These are phyloP conservation scores for Vigna unguiculata DNA, from an alignment of 306 rosid genomes.

Conservation along the genomic window DNA sequence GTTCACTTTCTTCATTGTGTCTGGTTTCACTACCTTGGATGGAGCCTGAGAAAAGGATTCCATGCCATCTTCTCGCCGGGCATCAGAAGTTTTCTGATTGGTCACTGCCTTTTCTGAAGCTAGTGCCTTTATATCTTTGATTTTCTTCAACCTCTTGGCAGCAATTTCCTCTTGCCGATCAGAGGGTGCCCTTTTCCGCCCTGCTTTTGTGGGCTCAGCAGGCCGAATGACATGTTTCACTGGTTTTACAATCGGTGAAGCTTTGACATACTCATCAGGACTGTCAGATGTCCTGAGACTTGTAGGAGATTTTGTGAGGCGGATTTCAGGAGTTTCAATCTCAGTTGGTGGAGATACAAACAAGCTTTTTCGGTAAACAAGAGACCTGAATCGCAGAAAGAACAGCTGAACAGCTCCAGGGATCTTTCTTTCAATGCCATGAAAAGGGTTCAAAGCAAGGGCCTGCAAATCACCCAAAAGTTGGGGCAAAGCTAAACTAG, in stretches of 20 bases:
- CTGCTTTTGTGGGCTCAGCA: constrained; percentile 76
- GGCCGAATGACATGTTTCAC: constrained; percentile 71
- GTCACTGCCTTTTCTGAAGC: constrained; percentile 68
- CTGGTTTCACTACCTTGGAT: constrained; percentile 52
- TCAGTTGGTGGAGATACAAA: constrained; percentile 64
- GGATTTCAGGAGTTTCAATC: constrained; percentile 59
- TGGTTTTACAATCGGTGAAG: constrained; percentile 54
- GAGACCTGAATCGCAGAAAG: constrained; percentile 85
- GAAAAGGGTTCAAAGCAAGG: constrained; percentile 92
- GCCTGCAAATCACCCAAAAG: constrained; percentile 75
- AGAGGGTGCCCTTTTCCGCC: constrained; percentile 84
- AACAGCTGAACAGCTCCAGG: constrained; percentile 62
- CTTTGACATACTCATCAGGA: constrained; percentile 59
- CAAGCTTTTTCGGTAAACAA: constrained; percentile 85
- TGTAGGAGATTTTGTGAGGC: constrained; percentile 48
- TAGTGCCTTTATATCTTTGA: constrained; percentile 67
- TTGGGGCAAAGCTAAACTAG: constrained; percentile 61
- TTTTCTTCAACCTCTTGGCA: constrained; percentile 83
- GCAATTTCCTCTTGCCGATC: constrained; percentile 96
- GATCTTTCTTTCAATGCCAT: constrained; percentile 63
- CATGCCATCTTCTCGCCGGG: constrained; percentile 62
- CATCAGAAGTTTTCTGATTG: constrained; percentile 61
- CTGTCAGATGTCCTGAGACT: constrained; percentile 51
- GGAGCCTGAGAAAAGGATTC: constrained; percentile 55
- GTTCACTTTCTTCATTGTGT: constrained; percentile 55